Conservation (phyloP, 2,329 filamentous ascomycete species). For the Metarhizium robertsii region DNA sequence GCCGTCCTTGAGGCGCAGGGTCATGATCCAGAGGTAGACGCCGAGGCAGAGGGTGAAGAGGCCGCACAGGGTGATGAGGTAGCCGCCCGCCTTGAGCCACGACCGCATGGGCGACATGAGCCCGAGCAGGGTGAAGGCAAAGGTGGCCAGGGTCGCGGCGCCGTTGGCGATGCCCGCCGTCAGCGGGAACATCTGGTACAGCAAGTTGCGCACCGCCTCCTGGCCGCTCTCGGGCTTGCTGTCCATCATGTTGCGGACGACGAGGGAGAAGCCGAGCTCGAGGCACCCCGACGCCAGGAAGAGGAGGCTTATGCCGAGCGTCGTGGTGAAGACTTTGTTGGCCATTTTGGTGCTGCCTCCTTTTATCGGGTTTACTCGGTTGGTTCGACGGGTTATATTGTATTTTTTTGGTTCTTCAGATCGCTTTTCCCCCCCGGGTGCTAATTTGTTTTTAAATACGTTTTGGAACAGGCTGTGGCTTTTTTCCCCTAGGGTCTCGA, state of each 20-base stretch:
- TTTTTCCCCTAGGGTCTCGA: neutral
- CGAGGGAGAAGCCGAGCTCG: slow-evolving; percentile 45
- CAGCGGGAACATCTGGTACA: slow-evolving; percentile 45
- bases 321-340: slow-evolving; percentile 44
- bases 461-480: neutral
- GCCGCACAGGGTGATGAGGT: slow-evolving; percentile 50
- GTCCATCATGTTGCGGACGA: slow-evolving; percentile 38
- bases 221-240: slow-evolving; percentile 33
- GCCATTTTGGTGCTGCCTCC: slow-evolving; percentile 29
- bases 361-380: no score
- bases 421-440: no score
- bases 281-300: slow-evolving; percentile 45
- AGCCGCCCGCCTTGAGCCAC: slow-evolving; percentile 63
- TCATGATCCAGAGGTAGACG: slow-evolving; percentile 63
- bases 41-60: slow-evolving; percentile 59
- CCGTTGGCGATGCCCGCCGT: slow-evolving; percentile 64
- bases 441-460: no score
- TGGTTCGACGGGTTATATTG: no score
- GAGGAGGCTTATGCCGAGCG: slow-evolving; percentile 37
- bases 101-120: slow-evolving; percentile 56
- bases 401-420: no score
- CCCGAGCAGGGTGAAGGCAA: slow-evolving; percentile 61
- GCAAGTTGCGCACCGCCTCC: slow-evolving; percentile 39
- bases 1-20: slow-evolving; percentile 55
- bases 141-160: slow-evolving; percentile 61